Percentiles rank a stretch among this genome's conserved stretches.
Evolutionary conservation across 176 grass and related monocot genomes (phyloP).

Genomic region (Stipa capillata): DNA sequence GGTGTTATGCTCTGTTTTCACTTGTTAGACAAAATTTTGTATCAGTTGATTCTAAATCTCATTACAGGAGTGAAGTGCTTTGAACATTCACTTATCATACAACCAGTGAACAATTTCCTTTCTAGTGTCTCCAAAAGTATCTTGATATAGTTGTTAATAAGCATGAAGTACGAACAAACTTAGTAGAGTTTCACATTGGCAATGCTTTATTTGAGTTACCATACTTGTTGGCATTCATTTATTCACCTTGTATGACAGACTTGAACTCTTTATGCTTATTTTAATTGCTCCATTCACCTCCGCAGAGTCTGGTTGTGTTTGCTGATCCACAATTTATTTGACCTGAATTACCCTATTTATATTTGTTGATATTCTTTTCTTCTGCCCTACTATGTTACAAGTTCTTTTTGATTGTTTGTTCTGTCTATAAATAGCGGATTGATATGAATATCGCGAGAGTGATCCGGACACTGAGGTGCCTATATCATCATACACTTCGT

Average conservation of each 20-base stretch:
- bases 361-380: neutral
- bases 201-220: neutral
- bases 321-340: neutral
- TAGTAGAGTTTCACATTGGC: neutral
- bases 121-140: neutral
- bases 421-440: neutral
- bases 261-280: neutral
- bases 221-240: neutral
- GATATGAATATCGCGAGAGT: neutral
- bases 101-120: neutral
- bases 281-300: neutral
- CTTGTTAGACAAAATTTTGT: neutral
- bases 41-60: neutral
- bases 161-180: neutral
- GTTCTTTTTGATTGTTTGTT: neutral
- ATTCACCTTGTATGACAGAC: neutral
- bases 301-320: neutral
- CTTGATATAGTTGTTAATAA: neutral
- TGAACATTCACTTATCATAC: neutral
- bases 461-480: neutral
- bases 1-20: neutral
- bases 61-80: neutral
- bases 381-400: neutral
- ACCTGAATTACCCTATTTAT: neutral
- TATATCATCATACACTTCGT: constrained; percentile 4